Percentiles rank a stretch among this genome's conserved stretches.
These are phyloP conservation scores for Pyrenochaeta sp. DNA, from an alignment of 2,329 filamentous ascomycete genomes.

Conservation along the genomic window DNA sequence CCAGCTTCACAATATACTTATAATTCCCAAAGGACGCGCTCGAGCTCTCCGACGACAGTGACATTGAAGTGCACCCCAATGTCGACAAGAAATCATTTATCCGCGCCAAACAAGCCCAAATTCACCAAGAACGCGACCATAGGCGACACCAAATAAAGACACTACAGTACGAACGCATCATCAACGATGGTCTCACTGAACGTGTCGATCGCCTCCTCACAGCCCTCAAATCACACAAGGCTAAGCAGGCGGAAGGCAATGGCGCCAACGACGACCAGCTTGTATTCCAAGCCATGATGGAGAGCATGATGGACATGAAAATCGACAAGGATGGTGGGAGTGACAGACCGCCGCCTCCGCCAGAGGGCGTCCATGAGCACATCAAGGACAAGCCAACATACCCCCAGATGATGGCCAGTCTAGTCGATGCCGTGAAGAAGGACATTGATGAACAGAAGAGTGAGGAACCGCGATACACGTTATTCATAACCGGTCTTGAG, in stretches of 20 bases:
- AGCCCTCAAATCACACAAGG: constrained; percentile 76
- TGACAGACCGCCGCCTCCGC: constrained; percentile 74
- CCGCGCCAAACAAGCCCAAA: constrained; percentile 96
- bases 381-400: constrained; percentile 82
- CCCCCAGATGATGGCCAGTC: constrained; percentile 97
- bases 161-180: constrained; percentile 87
- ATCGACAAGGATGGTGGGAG: constrained; percentile 56
- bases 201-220: constrained; percentile 83
- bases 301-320: constrained; percentile 69
- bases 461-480: constrained; percentile 70
- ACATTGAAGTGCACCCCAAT: constrained; percentile 98
- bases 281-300: constrained; percentile 89
- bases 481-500: constrained; percentile 80
- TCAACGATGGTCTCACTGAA: constrained; percentile 89
- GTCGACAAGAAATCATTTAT: constrained; percentile 99
- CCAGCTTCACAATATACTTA: neutral
- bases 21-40: constrained; percentile 74
- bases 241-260: constrained; percentile 44
- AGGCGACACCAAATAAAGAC: constrained; percentile 89
- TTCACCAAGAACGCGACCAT: constrained; percentile 87
- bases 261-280: constrained; percentile 71
- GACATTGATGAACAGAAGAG: constrained; percentile 78
- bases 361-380: constrained; percentile 79
- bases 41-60: constrained; percentile 97
- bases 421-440: constrained; percentile 92